A percentile compares a stretch with the other conserved stretches of the same genome.
Conservation (phyloP, 2,329 filamentous ascomycete genomes). For the Beauveria varroae region DNA sequence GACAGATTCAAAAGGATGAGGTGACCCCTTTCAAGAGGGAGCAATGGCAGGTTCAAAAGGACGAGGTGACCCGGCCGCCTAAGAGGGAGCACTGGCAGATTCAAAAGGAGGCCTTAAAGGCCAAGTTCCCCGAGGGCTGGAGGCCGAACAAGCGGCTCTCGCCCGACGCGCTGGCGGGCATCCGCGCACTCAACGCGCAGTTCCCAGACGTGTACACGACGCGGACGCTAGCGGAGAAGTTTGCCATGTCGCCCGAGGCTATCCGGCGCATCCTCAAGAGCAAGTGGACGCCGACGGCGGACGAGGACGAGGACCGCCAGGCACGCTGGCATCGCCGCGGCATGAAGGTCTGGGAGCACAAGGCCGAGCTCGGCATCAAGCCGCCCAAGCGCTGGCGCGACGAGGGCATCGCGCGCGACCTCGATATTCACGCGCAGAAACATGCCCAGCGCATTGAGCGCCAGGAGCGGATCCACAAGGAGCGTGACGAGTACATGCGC, state of each 20-base stretch:
- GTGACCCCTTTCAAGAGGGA: constrained; percentile 27
- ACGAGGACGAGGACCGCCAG: constrained; percentile 51
- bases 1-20: constrained; percentile 65
- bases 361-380: constrained; percentile 54
- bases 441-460: constrained; percentile 16
- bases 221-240: constrained; percentile 63
- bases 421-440: constrained; percentile 31
- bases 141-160: constrained; percentile 78
- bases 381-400: constrained; percentile 53
- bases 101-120: constrained; percentile 66
- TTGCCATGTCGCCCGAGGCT: constrained; percentile 79
- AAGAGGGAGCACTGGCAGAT: constrained; percentile 56
- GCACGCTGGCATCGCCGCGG: constrained; percentile 56
- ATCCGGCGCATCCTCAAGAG: constrained; percentile 79
- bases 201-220: constrained; percentile 74
- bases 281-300: constrained; percentile 60
- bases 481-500: constrained; percentile 19
- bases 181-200: constrained; percentile 71
- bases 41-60: constrained; percentile 64
- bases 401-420: constrained; percentile 43
- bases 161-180: constrained; percentile 85
- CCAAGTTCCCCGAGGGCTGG: constrained; percentile 81
- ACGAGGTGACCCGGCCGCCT: not conserved
- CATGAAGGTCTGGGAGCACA: constrained; percentile 49
- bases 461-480: constrained; percentile 14